Percentiles rank a stretch among this genome's conserved stretches.
Evolutionary conservation across 2,329 filamentous ascomycete genomes (phyloP).

Genomic region (Hypoxylon sp.): DNA sequence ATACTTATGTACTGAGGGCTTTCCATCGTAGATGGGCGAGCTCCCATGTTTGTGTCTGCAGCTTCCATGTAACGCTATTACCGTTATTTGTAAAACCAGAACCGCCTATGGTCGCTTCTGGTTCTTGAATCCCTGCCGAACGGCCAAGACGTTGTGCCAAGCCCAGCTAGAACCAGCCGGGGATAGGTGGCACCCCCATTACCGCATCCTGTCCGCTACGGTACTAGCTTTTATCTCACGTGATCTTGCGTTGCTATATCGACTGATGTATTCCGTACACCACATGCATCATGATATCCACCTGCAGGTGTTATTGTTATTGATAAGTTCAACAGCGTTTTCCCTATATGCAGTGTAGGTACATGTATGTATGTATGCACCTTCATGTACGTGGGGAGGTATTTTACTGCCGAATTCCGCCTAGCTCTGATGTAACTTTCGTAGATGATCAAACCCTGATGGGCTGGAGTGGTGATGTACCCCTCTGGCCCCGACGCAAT

Average conservation of each 20-base stretch:
- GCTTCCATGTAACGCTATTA: conserved; percentile 29
- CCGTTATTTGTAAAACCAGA: conserved; percentile 44
- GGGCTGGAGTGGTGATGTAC: not conserved
- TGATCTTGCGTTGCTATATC: conserved; percentile 13
- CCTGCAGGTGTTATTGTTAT: no score
- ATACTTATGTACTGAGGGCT: not conserved
- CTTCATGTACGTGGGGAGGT: conserved; percentile 12
- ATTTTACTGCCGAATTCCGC: conserved; percentile 9
- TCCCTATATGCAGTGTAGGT: conserved; percentile 16
- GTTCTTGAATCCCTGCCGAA: conserved; percentile 31
- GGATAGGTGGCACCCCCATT: not conserved
- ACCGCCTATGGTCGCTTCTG: conserved; percentile 32
- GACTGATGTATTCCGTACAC: not conserved
- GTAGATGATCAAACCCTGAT: no score
- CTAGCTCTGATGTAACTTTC: conserved; percentile 6
- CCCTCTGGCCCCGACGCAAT: conserved; percentile 14
- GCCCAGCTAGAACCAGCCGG: conserved; percentile 21
- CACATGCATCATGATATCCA: no score
- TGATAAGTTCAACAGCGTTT: no score
- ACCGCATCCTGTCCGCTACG: not conserved
- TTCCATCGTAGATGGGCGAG: conserved; percentile 6
- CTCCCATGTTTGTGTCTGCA: conserved; percentile 33
- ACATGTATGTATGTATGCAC: not conserved
- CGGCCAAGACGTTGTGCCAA: conserved; percentile 28
- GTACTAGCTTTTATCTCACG: conserved; percentile 19